These are phyloP conservation scores for Colletotrichum neosansevieriae DNA, from an alignment of 2,329 filamentous ascomycete species.

Conservation along the genomic window DNA sequence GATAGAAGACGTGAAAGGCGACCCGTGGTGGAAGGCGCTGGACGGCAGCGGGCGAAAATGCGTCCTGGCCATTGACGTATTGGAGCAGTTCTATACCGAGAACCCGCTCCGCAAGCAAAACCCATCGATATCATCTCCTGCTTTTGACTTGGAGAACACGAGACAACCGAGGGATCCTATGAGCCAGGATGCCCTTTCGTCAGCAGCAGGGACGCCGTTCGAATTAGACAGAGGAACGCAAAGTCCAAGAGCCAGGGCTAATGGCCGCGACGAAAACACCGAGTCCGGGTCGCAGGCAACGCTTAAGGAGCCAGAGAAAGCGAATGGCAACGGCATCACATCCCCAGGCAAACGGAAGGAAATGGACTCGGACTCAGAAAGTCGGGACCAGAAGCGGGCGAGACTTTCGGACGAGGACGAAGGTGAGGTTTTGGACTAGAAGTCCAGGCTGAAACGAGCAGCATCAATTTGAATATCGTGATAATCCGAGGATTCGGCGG, in stretches of 20 bases:
- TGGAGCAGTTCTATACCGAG: slow-evolving; percentile 76
- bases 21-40: slow-evolving; percentile 89
- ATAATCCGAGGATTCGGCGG: slow-evolving; percentile 28
- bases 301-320: slow-evolving; percentile 42
- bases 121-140: slow-evolving; percentile 64
- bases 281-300: slow-evolving; percentile 53
- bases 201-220: slow-evolving; percentile 62
- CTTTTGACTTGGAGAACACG: slow-evolving; percentile 68
- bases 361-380: slow-evolving; percentile 52
- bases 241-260: slow-evolving; percentile 57
- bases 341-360: slow-evolving; percentile 60
- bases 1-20: slow-evolving; percentile 81
- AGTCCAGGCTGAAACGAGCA: background rate
- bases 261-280: slow-evolving; percentile 53
- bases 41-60: slow-evolving; percentile 79
- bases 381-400: slow-evolving; percentile 57
- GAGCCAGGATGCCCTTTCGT: slow-evolving; percentile 60
- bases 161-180: slow-evolving; percentile 60
- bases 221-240: slow-evolving; percentile 62
- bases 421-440: slow-evolving; percentile 54
- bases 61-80: slow-evolving; percentile 78
- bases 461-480: slow-evolving; percentile 22
- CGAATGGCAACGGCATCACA: slow-evolving; percentile 47
- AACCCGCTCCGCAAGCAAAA: slow-evolving; percentile 72
- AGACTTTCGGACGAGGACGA: slow-evolving; percentile 61